Conservation (phyloP, 2,329 filamentous ascomycete species). For the Aspergillus sp. region DNA sequence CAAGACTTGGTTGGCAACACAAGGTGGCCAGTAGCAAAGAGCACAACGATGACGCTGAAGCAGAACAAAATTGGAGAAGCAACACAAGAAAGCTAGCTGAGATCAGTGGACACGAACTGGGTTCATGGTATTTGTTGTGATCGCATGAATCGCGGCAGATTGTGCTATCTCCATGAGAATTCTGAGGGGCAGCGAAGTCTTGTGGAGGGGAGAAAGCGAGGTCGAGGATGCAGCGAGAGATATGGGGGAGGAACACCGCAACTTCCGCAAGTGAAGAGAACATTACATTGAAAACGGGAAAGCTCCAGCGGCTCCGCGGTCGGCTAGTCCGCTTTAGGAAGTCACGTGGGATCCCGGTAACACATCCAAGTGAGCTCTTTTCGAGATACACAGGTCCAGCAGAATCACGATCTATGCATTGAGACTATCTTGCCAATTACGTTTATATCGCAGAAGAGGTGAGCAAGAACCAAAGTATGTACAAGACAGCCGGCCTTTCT, state of each 20-base stretch:
- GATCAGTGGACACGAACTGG: slow-evolving; percentile 15
- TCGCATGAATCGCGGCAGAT: slow-evolving; percentile 12
- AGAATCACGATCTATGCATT: background rate
- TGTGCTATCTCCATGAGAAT: slow-evolving; percentile 13
- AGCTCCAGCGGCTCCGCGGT: background rate
- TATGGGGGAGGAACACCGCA: background rate
- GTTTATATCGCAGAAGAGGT: background rate
- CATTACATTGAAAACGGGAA: background rate
- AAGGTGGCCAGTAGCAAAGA: slow-evolving; percentile 5
- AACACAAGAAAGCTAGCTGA: slow-evolving; percentile 13
- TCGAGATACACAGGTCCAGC: background rate
- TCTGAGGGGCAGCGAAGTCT: background rate
- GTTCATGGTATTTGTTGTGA: slow-evolving; percentile 11
- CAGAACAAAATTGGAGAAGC: background rate
- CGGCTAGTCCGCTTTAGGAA: background rate
- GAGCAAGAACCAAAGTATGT: slow-evolving; percentile 10
- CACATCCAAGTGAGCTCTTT: background rate
- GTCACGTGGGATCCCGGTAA: background rate
- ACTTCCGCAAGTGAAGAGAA: background rate
- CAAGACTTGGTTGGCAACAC: background rate
- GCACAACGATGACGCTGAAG: slow-evolving; percentile 1
- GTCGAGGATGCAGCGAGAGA: background rate
- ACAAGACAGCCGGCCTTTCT: slow-evolving; percentile 6
- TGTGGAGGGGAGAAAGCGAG: background rate
- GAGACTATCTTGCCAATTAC: background rate